Conservation (phyloP, 805 yeast species). For the Barnettozyma pratensis region DNA sequence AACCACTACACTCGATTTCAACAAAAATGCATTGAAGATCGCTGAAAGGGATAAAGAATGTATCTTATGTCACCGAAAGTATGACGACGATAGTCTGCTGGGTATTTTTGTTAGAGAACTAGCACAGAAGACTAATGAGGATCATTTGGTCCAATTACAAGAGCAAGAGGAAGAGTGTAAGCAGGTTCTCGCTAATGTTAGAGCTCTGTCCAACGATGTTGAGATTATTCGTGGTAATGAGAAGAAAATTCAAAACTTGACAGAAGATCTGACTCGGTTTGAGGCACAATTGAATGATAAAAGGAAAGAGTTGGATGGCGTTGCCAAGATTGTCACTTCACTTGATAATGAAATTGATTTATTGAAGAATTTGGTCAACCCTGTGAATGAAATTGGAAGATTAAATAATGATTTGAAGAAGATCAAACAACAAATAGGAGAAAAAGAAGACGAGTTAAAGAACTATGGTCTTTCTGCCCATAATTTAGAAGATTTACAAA, state of each 20-base stretch:
- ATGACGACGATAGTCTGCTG: constrained; percentile 35
- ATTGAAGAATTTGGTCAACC: constrained; percentile 17
- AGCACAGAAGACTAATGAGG: constrained; percentile 27
- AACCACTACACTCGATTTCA: constrained; percentile 66
- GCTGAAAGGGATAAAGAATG: constrained; percentile 60
- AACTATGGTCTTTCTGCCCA: constrained; percentile 33
- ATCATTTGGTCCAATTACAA: constrained; percentile 28
- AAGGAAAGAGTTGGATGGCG: background rate
- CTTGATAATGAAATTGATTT: background rate
- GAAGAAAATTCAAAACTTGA: constrained; percentile 4
- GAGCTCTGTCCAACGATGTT: constrained; percentile 26
- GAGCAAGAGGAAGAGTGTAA: constrained; percentile 31
- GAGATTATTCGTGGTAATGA: constrained; percentile 15
- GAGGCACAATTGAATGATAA: constrained; percentile 11
- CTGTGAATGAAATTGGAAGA: constrained; percentile 33
- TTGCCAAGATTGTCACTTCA: background rate
- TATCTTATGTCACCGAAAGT: constrained; percentile 64
- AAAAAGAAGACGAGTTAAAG: constrained; percentile 30
- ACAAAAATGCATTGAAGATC: constrained; percentile 57
- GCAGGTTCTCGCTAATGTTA: constrained; percentile 25
- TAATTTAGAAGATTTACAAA: constrained; percentile 44
- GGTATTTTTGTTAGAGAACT: constrained; percentile 26
- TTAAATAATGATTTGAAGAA: constrained; percentile 28
- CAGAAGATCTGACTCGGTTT: constrained; percentile 13
- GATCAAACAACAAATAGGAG: constrained; percentile 25